phyloP scores from a whole-genome alignment of 768 basidiomycete genomes.

The Hemileccinum impolitum region DNA sequence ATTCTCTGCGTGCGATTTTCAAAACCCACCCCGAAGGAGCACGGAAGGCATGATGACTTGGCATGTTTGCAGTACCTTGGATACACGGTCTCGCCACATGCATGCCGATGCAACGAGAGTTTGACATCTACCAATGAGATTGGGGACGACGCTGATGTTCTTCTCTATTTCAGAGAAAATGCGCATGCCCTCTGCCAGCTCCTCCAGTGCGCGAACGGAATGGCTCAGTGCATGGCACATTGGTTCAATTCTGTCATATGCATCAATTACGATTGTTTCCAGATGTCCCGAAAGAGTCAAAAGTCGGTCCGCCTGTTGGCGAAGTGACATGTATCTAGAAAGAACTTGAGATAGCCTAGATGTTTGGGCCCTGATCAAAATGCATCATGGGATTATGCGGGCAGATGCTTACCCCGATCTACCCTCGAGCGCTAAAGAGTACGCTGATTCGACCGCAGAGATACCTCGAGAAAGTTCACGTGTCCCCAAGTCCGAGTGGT shows the following conservation, averaged over 20 bases:
- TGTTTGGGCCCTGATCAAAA: background rate
- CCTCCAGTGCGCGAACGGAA: conserved; percentile 33
- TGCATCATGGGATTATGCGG: background rate
- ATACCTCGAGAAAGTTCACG: conserved; percentile 81
- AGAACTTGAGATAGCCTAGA: conserved; percentile 20
- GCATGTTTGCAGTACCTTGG: conserved; percentile 19
- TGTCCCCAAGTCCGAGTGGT: conserved; percentile 82
- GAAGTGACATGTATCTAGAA: conserved; percentile 12
- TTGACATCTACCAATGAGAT: conserved; percentile 29
- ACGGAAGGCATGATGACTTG: conserved; percentile 25
- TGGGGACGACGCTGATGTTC: conserved; percentile 11
- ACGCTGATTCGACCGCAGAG: conserved; percentile 74
- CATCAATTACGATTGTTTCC: conserved; percentile 20
- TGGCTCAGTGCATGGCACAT: conserved; percentile 18
- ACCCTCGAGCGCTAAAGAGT: conserved; percentile 60
- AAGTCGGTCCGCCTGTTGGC: conserved; percentile 17
- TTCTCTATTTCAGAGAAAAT: conserved; percentile 34
- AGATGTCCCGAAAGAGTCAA: conserved; percentile 17
- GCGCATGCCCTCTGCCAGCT: conserved; percentile 34
- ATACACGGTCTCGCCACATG: conserved; percentile 28
- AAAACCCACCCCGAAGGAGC: conserved; percentile 36
- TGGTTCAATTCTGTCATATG: conserved; percentile 10
- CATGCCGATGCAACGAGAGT: conserved; percentile 22
- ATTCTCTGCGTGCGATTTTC: background rate
- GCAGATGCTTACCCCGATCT: conserved; percentile 55